Conservation (phyloP, 208 protist species). For the Trypanosoma lewisi region DNA sequence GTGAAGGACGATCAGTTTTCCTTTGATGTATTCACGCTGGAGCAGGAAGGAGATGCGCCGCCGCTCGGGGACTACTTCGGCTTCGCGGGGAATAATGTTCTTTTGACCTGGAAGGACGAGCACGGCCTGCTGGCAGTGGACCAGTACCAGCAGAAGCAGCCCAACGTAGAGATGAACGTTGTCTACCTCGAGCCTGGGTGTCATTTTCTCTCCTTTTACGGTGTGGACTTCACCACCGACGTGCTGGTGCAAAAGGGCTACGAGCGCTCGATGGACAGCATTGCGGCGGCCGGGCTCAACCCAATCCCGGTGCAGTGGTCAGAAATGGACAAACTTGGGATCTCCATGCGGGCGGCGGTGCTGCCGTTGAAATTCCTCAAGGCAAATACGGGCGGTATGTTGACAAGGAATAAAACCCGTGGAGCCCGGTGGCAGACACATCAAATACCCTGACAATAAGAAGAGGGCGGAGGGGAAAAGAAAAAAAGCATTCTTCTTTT, state of each 20-base stretch:
- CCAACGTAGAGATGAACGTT: conserved; percentile 31
- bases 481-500: conserved; percentile 3
- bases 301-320: conserved; percentile 92
- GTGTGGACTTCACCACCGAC: conserved; percentile 76
- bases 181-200: conserved; percentile 91
- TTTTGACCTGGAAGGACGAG: conserved; percentile 91
- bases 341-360: conserved; percentile 87
- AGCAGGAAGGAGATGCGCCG: conserved; percentile 89
- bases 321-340: conserved; percentile 91
- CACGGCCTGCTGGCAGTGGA: conserved; percentile 89
- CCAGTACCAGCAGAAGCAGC: conserved; percentile 79
- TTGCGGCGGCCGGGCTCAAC: conserved; percentile 83
- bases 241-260: conserved; percentile 90
- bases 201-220: conserved; percentile 90
- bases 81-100: conserved; percentile 86
- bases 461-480: conserved; percentile 16
- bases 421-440: conserved; percentile 67
- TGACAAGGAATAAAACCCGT: conserved; percentile 47
- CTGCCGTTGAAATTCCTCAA: conserved; percentile 85
- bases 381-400: conserved; percentile 49
- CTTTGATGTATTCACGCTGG: conserved; percentile 85
- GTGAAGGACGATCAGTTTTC: conserved; percentile 34
- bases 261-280: conserved; percentile 86
- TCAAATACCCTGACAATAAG: conserved; percentile 37
- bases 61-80: conserved; percentile 91